Percentiles rank a stretch among this genome's conserved stretches.
These are phyloP conservation scores for Flaveria sonorensis DNA, from an alignment of 129 eudicot genomes.

Conservation along the genomic window DNA sequence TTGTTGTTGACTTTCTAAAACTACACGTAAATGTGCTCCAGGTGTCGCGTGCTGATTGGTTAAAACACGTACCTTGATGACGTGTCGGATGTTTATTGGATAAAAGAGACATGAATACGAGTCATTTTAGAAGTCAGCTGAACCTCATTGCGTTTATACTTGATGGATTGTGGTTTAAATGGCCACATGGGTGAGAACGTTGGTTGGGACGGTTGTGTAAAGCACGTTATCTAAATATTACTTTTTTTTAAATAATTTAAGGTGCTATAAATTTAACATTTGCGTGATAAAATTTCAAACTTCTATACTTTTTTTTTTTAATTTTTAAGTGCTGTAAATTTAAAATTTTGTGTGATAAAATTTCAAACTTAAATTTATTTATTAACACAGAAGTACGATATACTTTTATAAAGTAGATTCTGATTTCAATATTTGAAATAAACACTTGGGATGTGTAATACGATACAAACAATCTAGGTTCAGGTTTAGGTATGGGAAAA, in stretches of 20 bases:
- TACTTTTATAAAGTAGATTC: no score
- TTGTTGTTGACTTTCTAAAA: conserved; percentile 30
- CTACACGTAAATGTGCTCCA: background rate
- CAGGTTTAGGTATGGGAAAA: no score
- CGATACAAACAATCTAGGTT: no score
- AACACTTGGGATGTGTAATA: no score
- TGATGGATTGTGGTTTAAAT: background rate
- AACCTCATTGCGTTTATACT: background rate
- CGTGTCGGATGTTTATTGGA: conserved; percentile 32
- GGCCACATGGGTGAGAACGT: background rate
- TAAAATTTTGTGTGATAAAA: no score
- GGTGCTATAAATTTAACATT: background rate
- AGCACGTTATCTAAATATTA: background rate
- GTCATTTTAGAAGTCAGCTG: background rate
- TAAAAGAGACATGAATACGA: conserved; percentile 15
- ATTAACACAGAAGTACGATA: no score
- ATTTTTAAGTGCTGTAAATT: no score
- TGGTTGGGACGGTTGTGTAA: background rate
- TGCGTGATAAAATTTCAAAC: background rate
- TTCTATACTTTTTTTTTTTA: background rate
- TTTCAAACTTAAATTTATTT: no score
- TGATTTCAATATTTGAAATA: no score
- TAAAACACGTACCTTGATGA: background rate
- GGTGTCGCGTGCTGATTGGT: conserved; percentile 19
- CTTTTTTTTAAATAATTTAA: background rate